Evolutionary conservation across 768 basidiomycete genomes (phyloP), one percentile per base, ranked within the genome.

Genomic region (Phylloporus rhodoxanthus): DNA sequence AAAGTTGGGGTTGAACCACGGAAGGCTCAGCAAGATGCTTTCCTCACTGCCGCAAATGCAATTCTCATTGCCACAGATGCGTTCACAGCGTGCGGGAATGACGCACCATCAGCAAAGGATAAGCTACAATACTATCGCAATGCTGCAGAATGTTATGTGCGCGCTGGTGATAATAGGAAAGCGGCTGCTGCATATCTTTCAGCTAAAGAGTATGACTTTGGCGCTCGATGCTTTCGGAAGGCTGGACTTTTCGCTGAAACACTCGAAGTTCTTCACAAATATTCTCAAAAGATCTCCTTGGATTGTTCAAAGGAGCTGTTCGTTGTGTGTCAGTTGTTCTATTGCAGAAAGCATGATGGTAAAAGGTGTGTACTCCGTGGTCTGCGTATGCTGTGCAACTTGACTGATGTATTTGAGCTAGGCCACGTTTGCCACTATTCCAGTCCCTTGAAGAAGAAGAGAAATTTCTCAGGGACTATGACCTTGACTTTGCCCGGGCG

Each of bases 391-490:
- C 40, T 10, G 3, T 4, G 3, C 43, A 10, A 11, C 13, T 14
- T 21, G 14, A 17, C 40, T 51, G 13, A 62, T 6, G 10, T 13
- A 10, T 28, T 36, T 28, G 32, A 37, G 14, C 55, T 34, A 85
- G 85, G 21, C 62, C 65, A 66, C 76, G 60, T 74, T 73, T 21
- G 47, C 66, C 47, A 7, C 59, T 86, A 4, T 87, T 87, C 51
- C 52, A 67, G 0, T 68, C 73, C 1, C 64, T 71, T 1, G 77
- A 84, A 17, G 78, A 81, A 20, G 70, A 71, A n/a, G 53, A 82
- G 17, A 74, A 76, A 30, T 87, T 80, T 49, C 68, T 81, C 15
- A 75, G 81, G 45, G 72, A 78, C 4, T 72, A 72, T 39, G 75
- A 75, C 32, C 63, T 86, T 6, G 77, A 80, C 54, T 51, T 70